A percentile compares a stretch with the other conserved stretches of the same genome.
These are phyloP conservation scores for Wickerhamiella azyma DNA, from an alignment of 805 yeast species.

Conservation along the genomic window DNA sequence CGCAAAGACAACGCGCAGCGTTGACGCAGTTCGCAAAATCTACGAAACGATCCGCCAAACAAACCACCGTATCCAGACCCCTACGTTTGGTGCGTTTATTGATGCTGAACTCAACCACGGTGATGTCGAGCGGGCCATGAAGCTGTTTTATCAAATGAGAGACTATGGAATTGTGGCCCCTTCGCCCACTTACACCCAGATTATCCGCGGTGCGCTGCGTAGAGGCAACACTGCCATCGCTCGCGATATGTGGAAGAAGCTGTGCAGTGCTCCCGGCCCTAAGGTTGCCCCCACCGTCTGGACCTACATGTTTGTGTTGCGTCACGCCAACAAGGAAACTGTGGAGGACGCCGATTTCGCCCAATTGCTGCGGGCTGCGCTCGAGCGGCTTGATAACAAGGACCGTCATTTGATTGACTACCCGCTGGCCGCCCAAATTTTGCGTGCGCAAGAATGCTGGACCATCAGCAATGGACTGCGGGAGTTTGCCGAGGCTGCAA, in stretches of 20 bases:
- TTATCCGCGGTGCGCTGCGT: conserved; percentile 19
- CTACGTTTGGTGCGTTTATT: conserved; percentile 23
- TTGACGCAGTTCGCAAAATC: conserved; percentile 38
- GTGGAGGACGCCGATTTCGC: conserved; percentile 7
- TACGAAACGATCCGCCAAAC: conserved; percentile 30
- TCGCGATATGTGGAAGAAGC: conserved; percentile 12
- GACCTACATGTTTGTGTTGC: conserved; percentile 21
- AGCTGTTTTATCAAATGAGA: conserved; percentile 17
- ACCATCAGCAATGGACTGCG: conserved; percentile 9
- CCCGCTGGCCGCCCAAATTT: conserved; percentile 11
- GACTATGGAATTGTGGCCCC: conserved; percentile 18
- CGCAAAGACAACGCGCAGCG: conserved; percentile 33
- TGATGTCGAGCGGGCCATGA: conserved; percentile 15
- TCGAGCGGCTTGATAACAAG: conserved; percentile 4
- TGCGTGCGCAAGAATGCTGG: conserved; percentile 2
- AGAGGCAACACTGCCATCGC: conserved; percentile 17
- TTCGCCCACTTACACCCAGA: conserved; percentile 23
- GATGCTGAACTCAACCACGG: conserved; percentile 23
- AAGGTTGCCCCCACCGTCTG: conserved; percentile 20
- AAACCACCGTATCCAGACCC: conserved; percentile 21
- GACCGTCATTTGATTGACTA: conserved; percentile 12
- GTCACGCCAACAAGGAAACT: conserved; percentile 5
- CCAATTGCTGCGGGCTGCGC: conserved; percentile 7
- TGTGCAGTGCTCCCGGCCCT: conserved; percentile 10
- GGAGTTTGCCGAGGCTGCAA: neutral